Evolutionary conservation across 2,329 filamentous ascomycete genomes (phyloP), one percentile per base, ranked within the genome.

Genomic region (Tricladium varicosporioides): DNA sequence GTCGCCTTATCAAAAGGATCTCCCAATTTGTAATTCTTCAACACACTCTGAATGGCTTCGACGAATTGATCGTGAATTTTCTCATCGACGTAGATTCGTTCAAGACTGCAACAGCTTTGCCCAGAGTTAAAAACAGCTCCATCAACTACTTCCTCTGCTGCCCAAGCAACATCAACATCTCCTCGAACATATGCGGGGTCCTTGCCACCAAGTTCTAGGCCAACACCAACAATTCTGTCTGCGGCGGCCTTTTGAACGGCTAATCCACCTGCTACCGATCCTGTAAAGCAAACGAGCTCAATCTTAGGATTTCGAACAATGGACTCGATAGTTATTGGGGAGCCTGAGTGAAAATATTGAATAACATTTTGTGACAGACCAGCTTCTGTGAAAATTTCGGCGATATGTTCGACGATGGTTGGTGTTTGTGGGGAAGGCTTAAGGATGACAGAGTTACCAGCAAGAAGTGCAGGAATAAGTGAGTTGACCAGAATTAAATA

Each of bases 101-200:
- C 93, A 53, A 97, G 80, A 19, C 91, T 89, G 75, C 93, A 97
- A 79, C 93, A 97, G 71, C 91, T 96, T 78, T 97, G 93, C n/a
- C 93, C 93, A 51, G 92, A 96, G 77, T 97, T 97, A 80, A 97
- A 97, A 56, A 97, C 80, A n/a, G 92, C 87, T 16, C 93, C 93
- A 66, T 97, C 93, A 13, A 97, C 91, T 67, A 97, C 94, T 74
- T 97, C 92, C 65, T 89, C 92, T 0, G 93, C 93, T 0, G 88
- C 92, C 93, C 92, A 97, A 48, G 85, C 84, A 48, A 96, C 74
- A 70, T 97, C 92, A 1, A 96, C 91, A 68, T 97, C 93, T 5
- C 78, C 78, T 59, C 93, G 81, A 54, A 97, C 81, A 69, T 97
- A 97, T 19, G 93, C 93, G 4, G 93, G 91, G 71, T 97, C 93